Evolutionary conservation across 768 basidiomycete species (phyloP).

Genomic region (Boletus subcaerulescens): DNA sequence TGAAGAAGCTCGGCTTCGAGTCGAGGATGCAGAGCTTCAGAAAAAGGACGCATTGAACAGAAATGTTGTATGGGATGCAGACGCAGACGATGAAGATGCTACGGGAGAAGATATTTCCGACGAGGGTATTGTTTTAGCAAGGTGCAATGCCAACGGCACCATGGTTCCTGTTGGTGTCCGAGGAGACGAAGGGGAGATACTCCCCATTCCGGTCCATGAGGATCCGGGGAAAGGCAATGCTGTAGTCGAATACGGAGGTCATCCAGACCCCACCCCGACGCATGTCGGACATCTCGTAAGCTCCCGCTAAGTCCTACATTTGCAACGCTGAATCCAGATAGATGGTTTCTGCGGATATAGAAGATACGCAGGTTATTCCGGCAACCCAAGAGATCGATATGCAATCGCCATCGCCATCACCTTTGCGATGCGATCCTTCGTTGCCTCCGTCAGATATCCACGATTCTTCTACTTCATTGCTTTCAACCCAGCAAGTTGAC

Average conservation of each 20-base stretch:
- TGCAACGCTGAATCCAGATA: conserved; percentile 4
- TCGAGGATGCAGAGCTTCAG: conserved; percentile 58
- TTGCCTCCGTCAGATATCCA: conserved; percentile 31
- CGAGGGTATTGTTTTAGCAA: conserved; percentile 27
- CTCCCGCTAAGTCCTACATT: neutral
- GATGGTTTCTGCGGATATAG: conserved; percentile 32
- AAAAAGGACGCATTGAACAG: conserved; percentile 58
- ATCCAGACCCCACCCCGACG: conserved; percentile 48
- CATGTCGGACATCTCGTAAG: conserved; percentile 57
- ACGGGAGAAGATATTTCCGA: conserved; percentile 48
- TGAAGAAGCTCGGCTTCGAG: conserved; percentile 53
- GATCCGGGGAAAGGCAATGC: conserved; percentile 3
- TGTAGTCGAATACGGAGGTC: conserved; percentile 44
- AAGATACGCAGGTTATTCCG: conserved; percentile 51
- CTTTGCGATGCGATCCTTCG: conserved; percentile 11
- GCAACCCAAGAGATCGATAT: conserved; percentile 31
- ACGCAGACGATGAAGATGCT: conserved; percentile 58
- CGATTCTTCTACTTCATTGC: conserved; percentile 12
- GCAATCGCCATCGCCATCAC: conserved; percentile 24
- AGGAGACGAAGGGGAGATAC: conserved; percentile 52
- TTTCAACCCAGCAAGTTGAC: conserved; percentile 32
- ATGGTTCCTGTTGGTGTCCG: conserved; percentile 55
- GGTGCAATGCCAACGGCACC: conserved; percentile 14
- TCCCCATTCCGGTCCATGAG: conserved; percentile 37
- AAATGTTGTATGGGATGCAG: conserved; percentile 63